Evolutionary conservation across 805 yeast genomes (phyloP).

Genomic region (Zygosaccharomyces kombuchaensis): DNA sequence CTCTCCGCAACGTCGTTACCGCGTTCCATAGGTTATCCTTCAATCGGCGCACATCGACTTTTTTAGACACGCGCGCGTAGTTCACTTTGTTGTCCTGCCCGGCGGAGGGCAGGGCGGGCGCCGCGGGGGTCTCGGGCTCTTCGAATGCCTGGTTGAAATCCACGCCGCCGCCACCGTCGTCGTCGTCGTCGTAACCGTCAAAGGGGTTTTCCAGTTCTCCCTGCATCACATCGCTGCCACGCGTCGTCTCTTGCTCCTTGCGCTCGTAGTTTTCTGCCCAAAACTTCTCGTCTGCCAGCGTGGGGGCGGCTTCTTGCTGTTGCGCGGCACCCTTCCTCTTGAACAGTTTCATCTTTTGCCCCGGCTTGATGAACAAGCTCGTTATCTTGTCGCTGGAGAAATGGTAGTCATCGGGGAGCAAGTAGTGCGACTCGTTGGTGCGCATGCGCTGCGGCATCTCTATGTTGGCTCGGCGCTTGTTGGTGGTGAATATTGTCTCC

Average conservation of each 20-base stretch:
- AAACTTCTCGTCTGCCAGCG: conserved; percentile 58
- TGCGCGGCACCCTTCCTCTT: conserved; percentile 14
- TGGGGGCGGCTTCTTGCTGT: conserved; percentile 23
- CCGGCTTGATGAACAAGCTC: conserved; percentile 65
- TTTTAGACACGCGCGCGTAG: conserved; percentile 70
- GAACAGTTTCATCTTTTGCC: conserved; percentile 39
- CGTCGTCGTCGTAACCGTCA: conserved; percentile 32
- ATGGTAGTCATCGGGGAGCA: conserved; percentile 69
- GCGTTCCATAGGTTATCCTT: conserved; percentile 75
- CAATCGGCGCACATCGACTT: conserved; percentile 67
- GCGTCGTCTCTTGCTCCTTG: conserved; percentile 37
- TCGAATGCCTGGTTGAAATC: conserved; percentile 37
- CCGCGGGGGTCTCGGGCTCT: conserved; percentile 37
- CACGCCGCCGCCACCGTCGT: conserved; percentile 31
- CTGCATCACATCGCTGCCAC: conserved; percentile 21
- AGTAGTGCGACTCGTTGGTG: conserved; percentile 41
- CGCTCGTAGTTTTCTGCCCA: conserved; percentile 65
- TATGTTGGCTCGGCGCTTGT: conserved; percentile 32
- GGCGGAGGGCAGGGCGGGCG: conserved; percentile 16
- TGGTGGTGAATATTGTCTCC: conserved; percentile 39
- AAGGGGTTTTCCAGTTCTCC: conserved; percentile 35
- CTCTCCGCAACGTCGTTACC: conserved; percentile 29
- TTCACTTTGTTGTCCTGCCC: conserved; percentile 38
- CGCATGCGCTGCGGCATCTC: conserved; percentile 42
- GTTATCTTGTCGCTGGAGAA: conserved; percentile 67